phyloP scores from a whole-genome alignment of 441 rosid genomes.

The Erodium moschatum region DNA sequence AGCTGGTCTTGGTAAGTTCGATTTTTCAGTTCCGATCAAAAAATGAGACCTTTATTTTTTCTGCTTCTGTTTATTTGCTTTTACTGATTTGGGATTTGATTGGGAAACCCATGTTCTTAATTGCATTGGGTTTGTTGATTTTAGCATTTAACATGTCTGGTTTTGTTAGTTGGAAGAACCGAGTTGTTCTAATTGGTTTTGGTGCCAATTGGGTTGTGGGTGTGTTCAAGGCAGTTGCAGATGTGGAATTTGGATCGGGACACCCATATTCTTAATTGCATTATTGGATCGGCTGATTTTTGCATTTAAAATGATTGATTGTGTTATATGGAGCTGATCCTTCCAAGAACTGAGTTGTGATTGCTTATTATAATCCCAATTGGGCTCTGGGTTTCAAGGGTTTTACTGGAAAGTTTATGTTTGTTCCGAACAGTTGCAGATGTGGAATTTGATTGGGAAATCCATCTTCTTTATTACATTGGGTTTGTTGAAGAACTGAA shows the following conservation, averaged over 20 bases:
- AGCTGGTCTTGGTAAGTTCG: conserved; percentile 54
- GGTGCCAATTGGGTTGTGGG: background rate
- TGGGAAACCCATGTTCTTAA: background rate
- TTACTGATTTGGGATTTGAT: background rate
- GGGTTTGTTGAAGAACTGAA: background rate
- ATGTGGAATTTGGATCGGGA: background rate
- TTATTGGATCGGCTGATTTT: background rate
- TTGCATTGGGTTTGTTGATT: background rate
- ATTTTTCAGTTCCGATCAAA: background rate
- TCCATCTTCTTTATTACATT: background rate
- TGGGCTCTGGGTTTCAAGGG: background rate
- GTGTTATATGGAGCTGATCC: background rate
- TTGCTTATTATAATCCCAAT: background rate
- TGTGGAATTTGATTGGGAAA: too few species aligned
- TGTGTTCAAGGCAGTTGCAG: background rate
- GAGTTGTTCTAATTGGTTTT: background rate
- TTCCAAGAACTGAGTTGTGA: background rate
- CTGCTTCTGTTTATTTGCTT: background rate
- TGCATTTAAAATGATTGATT: background rate
- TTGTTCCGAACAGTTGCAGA: too few species aligned
- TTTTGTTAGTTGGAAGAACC: background rate
- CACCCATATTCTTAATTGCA: background rate
- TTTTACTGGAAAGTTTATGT: background rate
- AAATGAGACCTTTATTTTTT: background rate
- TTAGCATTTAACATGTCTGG: background rate